These are phyloP conservation scores for Nothomitra cinnamomea DNA, from an alignment of 2,329 filamentous ascomycete genomes.

Conservation along the genomic window DNA sequence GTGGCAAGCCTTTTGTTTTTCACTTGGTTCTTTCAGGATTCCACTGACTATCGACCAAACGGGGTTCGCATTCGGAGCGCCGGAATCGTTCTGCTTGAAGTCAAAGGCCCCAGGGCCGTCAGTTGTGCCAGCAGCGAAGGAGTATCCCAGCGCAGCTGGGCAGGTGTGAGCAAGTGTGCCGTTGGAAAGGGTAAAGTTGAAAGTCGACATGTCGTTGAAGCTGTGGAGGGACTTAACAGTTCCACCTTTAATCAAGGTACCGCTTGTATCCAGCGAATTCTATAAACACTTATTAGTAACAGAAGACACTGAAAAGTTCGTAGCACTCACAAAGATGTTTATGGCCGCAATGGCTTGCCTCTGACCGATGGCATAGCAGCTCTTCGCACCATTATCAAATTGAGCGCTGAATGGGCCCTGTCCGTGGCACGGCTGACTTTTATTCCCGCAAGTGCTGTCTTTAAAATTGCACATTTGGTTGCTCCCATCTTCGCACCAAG, in stretches of 20 bases:
- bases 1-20: slow-evolving; percentile 60
- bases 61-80: slow-evolving; percentile 55
- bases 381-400: slow-evolving; percentile 47
- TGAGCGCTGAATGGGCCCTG: slow-evolving; percentile 52
- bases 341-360: slow-evolving; percentile 51
- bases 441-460: slow-evolving; percentile 71
- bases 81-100: slow-evolving; percentile 74
- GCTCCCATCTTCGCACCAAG: slow-evolving; percentile 76
- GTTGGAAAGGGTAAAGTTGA: slow-evolving; percentile 56
- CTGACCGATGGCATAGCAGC: slow-evolving; percentile 58
- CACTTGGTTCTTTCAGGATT: slow-evolving; percentile 51
- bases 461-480: slow-evolving; percentile 54
- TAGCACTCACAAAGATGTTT: slow-evolving; percentile 23
- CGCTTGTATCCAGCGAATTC: slow-evolving; percentile 30
- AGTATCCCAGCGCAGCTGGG: slow-evolving; percentile 75
- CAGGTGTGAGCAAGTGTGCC: slow-evolving; percentile 58
- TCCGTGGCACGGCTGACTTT: slow-evolving; percentile 53
- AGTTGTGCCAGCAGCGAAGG: slow-evolving; percentile 81
- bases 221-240: slow-evolving; percentile 70
- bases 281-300: slow-evolving; percentile 18
- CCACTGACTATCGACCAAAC: slow-evolving; percentile 65
- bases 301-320: neutral
- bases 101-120: slow-evolving; percentile 86
- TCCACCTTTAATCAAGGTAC: slow-evolving; percentile 36
- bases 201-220: slow-evolving; percentile 67